phyloP scores from a whole-genome alignment of 495 filamentous ascomycete genomes.

The Neurospora hispaniola region DNA sequence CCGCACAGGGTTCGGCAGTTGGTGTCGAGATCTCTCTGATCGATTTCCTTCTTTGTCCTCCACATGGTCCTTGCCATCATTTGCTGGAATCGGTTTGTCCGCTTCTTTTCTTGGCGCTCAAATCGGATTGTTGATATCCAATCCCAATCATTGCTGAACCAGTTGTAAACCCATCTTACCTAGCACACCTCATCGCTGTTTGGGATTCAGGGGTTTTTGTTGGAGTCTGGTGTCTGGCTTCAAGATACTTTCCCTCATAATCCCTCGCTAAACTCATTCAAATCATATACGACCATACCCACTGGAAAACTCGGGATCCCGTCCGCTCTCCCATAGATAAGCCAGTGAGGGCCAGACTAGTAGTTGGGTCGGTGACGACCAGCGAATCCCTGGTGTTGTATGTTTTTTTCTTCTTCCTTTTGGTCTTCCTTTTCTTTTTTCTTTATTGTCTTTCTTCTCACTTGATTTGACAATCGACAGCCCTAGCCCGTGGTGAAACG shows the following conservation, averaged over 20 bases:
- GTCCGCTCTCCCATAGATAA: conserved; percentile 41
- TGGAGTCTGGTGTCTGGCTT: too few species aligned
- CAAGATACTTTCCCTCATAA: too few species aligned
- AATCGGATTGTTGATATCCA: not conserved
- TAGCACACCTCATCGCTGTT: too few species aligned
- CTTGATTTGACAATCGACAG: too few species aligned
- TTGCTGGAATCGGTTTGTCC: not conserved
- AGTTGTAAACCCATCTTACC: too few species aligned
- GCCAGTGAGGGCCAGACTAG: conserved; percentile 25
- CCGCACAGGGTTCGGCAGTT: not conserved
- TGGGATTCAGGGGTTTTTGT: too few species aligned
- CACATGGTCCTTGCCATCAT: not conserved
- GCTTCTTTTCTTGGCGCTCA: not conserved
- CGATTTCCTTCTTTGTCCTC: not conserved
- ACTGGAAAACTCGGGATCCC: conserved; percentile 18
- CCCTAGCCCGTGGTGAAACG: too few species aligned
- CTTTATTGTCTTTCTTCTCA: too few species aligned
- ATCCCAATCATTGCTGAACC: not conserved
- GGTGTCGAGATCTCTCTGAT: not conserved
- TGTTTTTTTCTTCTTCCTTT: not conserved
- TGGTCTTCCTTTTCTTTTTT: too few species aligned
- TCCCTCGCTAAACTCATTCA: too few species aligned
- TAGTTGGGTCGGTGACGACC: conserved; percentile 40
- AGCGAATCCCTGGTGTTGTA: conserved; percentile 21
- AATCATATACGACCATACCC: too few species aligned